Base-by-base conservation (phyloP, 2,329 filamentous ascomycete genomes). In the Fusarium pilosicola region DNA sequence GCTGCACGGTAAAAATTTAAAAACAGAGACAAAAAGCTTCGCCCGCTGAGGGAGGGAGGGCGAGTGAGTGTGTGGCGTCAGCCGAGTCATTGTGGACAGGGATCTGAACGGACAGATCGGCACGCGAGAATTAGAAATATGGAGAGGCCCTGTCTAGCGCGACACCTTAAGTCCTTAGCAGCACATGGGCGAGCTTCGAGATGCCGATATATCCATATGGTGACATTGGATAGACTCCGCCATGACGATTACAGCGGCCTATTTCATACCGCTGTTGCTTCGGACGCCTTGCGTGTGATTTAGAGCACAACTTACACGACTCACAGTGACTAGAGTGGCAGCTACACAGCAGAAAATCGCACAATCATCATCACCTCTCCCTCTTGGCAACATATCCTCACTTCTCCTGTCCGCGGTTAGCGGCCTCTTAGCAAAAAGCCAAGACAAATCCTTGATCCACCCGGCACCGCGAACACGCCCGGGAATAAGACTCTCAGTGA, bases 191-290 rank as follows among this genome's bases (percentile, higher is more conserved):
- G 45, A 54, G 34, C 34, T 28, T 54, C 24, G 51, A 76, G 76
- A 76, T 78, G 76, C 76, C 76, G 76, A 78, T 62, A 78, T 77
- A 78, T 76, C 76, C 74, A 76, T 72, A 64, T 62, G 62, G 57
- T 60, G 65, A 66, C 58, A 68, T 60, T 65, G 36, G 44, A 17
- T 38, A 39, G 38, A 49, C 56, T 56, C 65, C 48, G 65, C 55
- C 70, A 76, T 77, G 75, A 76, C 69, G 73, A 76, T 41, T 62
- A 18, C 22, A 52, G 62, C 66, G 55, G 62, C 66, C 57, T 64
- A 34, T 65, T 65, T 57, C 48, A 28, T 44, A 42, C 63, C 46
- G 51, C 34, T 52, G 7, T 46, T 48, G 41, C 34, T 24, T 56
- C 46, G 24, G 13, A 28, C 45, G 51, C n/a, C 45, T 46, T 62